Base-by-base conservation (phyloP, 129 eudicot genomes). In the Erigeron canadensis region DNA sequence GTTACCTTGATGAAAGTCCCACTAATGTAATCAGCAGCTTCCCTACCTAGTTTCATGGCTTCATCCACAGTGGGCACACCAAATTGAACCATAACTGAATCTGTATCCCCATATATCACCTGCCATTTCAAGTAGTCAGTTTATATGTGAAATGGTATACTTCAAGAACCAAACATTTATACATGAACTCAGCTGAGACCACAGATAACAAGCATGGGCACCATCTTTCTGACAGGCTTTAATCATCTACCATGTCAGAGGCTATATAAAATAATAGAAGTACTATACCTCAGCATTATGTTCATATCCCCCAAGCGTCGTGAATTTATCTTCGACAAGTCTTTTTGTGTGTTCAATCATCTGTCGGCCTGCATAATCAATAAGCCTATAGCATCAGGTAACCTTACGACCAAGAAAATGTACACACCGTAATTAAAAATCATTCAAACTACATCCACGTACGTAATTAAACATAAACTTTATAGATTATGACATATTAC, bases 81-180 rank as follows among this genome's bases (percentile, higher is more conserved):
- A 81, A 94, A 94, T 71, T 89, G 89, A 73, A 94, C 98, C 98
- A 94, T 94, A 43, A 94, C 97, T 12, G 98, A 94, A 82, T 94
- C 98, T 57, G 98, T 94, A 82, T 94, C 98, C 78, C 98, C 98
- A 79, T 94, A 94, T 82, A 94, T 87, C 68, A 94, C 86, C 98
- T 94, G 81, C 37, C 65, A 82, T 58, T 45, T 50, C 77, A 80
- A 63, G 28, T 48, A 54, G 70, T 81, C 63, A 74, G 42, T 21
- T 23, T 9, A 59, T 65, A 9, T 21, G 63, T 28, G 66, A 63
- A 58, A 51, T 3, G 34, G 34, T 28, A 3, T 28, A 28, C 34
- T 28, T 65, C 47, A 47, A 28, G 62, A 8, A 1, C 4, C 17
- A 57, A n/a, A 7, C 5, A 39, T 11, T 18, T 42, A 40, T 56